phyloP scores from a whole-genome alignment of 2,329 filamentous ascomycete genomes.

The Westerdykella aurantiaca region DNA sequence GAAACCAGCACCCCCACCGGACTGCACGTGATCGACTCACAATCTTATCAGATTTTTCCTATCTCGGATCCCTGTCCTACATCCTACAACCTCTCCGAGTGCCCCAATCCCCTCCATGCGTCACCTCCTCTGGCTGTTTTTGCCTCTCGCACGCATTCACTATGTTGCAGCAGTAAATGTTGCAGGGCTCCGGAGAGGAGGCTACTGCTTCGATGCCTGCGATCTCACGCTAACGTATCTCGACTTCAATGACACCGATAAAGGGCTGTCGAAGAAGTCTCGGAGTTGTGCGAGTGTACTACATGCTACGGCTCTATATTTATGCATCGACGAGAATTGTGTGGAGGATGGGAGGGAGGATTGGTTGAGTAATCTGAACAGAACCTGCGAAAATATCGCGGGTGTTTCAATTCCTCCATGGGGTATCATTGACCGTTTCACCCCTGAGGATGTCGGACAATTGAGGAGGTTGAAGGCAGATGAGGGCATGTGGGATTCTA shows the following conservation, averaged over 20 bases:
- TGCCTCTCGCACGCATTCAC: too few relatives aligned
- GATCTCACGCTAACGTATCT: conserved; percentile 24
- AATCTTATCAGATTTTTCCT: too few relatives aligned
- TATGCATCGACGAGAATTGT: conserved; percentile 27
- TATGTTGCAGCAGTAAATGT: too few relatives aligned
- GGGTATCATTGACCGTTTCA: conserved; percentile 20
- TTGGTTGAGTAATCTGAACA: conserved; percentile 15
- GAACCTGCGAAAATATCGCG: conserved; percentile 19
- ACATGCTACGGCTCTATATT: conserved; percentile 22
- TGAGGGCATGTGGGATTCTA: conserved; percentile 12
- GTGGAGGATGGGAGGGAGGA: conserved; percentile 8
- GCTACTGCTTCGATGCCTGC: conserved; percentile 25
- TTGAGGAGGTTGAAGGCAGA: conserved; percentile 16
- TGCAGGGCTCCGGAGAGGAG: too few relatives aligned
- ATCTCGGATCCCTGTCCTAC: too few relatives aligned
- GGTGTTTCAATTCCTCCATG: conserved; percentile 22
- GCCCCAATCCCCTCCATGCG: too few relatives aligned
- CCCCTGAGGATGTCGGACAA: conserved; percentile 10
- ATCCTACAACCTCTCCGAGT: too few relatives aligned
- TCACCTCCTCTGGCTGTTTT: too few relatives aligned
- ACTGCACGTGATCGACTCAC: too few relatives aligned
- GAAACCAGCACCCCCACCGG: too few relatives aligned
- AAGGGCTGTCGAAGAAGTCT: conserved; percentile 21
- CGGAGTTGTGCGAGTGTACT: conserved; percentile 23
- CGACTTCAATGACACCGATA: conserved; percentile 29